Conservation (phyloP, 495 filamentous ascomycete genomes). For the Amphirosellinia nigrospora region DNA sequence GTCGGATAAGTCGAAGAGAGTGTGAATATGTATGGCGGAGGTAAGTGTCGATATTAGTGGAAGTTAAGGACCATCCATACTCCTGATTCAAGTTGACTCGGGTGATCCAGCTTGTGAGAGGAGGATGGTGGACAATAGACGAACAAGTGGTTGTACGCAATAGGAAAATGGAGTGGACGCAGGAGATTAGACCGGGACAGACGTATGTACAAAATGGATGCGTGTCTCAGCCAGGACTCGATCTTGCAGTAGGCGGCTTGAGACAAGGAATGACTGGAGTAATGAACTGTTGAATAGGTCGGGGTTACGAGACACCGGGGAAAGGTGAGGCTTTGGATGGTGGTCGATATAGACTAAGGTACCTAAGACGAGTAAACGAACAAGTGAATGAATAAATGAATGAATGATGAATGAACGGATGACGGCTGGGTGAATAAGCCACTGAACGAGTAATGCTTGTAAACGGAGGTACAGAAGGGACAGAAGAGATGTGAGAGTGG, state of each 20-base stretch:
- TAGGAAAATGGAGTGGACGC: not conserved
- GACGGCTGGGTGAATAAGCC: not conserved
- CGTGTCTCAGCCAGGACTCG: slow-evolving; percentile 23
- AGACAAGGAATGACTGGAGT: slow-evolving; percentile 15
- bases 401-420: not conserved
- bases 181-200: slow-evolving; percentile 4
- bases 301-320: slow-evolving; percentile 12
- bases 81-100: slow-evolving; percentile 3
- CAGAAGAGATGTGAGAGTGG: not conserved
- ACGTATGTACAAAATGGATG: slow-evolving; percentile 5
- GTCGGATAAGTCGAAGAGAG: slow-evolving; percentile 1
- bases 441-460: not conserved
- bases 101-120: slow-evolving; percentile 1
- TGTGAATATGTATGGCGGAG: not conserved
- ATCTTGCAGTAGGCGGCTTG: slow-evolving; percentile 17
- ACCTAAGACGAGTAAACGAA: not conserved
- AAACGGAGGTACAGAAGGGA: slow-evolving; percentile 5
- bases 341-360: not conserved
- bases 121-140: not conserved
- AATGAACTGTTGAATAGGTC: not conserved
- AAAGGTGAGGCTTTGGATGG: not conserved
- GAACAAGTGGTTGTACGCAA: not conserved
- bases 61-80: slow-evolving; percentile 26
- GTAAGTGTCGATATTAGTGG: not conserved
- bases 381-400: not conserved